Evolutionary conservation across 139 green algal species (phyloP), one percentile per base, ranked within the genome.

Genomic region (Yamagishiella unicocca): DNA sequence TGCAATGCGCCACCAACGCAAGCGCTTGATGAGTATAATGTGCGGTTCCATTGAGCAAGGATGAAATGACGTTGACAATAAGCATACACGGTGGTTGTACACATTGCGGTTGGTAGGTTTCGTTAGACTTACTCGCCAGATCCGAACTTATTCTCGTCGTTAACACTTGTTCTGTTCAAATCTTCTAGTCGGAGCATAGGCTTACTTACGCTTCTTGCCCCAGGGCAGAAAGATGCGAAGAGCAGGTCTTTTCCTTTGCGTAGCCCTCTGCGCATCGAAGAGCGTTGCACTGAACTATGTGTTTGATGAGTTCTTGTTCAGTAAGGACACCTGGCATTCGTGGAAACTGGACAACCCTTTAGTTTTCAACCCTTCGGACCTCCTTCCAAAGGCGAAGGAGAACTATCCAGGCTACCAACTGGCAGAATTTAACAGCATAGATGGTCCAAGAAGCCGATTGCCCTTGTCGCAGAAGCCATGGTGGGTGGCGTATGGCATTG

Each of bases 301-400:
- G 0, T 87, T 81, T 55, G 82, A 87, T 42, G 82, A 87, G 46
- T 87, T 46, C 27, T 35, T 87, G 10, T 87, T 87, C 33, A 87
- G 67, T n/a, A 87, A 87, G 37, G 82, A 80, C 33, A 80, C 82
- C 17, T 87, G 82, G 82, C 25, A 71, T 7, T 14, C n/a, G 7
- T 87, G 82, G 82, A 87, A 87, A 50, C 7, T 87, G 7, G 82
- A 79, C 2, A 80, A 87, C 27, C 67, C 82, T 24, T 46, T 87
- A 27, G 82, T 55, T 0, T 64, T 87, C 35, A 87, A 87, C 33
- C 82, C 82, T 17, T 55, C 62, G 8, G 82, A 87, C 82, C 50
- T 87, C 1, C 10, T 81, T 29, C 80, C 62, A 9, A 27, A 74
- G 3, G 80, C 43, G 4, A 86, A 67, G 64, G 80, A 86, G 3